Evolutionary conservation across 148 eudicot genomes (phyloP), one percentile per base, ranked within the genome.

Genomic region (Vaccinium macrocarpon): DNA sequence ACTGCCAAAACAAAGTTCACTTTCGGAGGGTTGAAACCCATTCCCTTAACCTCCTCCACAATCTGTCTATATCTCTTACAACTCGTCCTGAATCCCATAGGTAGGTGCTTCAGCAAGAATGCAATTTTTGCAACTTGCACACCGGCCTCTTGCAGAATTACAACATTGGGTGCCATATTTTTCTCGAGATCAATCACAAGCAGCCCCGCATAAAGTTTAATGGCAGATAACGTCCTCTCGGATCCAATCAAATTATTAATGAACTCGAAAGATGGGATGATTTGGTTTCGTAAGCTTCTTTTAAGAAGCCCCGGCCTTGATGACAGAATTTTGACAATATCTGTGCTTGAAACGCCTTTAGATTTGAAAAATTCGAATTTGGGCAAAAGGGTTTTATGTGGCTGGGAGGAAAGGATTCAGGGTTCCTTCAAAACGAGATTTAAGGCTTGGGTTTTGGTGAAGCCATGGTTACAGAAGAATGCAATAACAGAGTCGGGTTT

Each of bases 31-130:
- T 76, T 21, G 57, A 87, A 76, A 46, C 85, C 87, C 87, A 84
- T 84, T 46, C 71, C 52, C 86, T 78, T 29, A 13, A 87, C 84
- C 66, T 84, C 87, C 78, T 82, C 81, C 35, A 82, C 89, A 3
- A 25, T 7, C 53, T 27, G 42, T 52, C 75, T 82, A 82, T 78
- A 82, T 79, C 21, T 78, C 0, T 72, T 80, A 19, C 35, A 16
- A 13, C 15, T 71, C 8, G 19, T 51, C 55, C 46, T 16, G 9
- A 87, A 32, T 11, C 5, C 14, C 21, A 82, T 70, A 12, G 89
- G 86, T 0, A 70, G 64, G 19, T 8, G 8, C 16, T 25, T 81
- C 61, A 87, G 66, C 61, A 84, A 25, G 13, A 5, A 13, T 61
- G 76, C 9, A 66, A 87, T 84, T 5, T 59, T 81, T 6, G n/a